phyloP scores from a whole-genome alignment of 768 basidiomycete genomes.

The Heimioporus sp. region DNA sequence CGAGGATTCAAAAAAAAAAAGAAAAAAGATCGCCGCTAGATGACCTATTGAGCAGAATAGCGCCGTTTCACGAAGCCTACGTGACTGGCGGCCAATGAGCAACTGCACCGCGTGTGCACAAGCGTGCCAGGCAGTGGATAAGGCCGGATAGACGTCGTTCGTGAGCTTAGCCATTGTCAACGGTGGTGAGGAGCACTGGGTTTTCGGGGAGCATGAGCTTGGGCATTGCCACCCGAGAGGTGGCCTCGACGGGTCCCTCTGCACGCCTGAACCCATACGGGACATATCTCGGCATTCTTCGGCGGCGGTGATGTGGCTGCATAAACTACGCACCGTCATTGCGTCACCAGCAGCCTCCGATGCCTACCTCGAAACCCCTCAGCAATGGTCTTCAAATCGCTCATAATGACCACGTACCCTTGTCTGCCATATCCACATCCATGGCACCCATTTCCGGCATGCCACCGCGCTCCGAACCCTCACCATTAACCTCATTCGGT shows the following conservation, averaged over 20 bases:
- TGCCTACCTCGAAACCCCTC: constrained; percentile 1
- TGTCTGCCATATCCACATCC: neutral
- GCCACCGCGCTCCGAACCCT: neutral
- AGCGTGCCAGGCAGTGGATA: no score
- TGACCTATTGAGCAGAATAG: no score
- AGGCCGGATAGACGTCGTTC: no score
- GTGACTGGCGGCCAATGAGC: no score
- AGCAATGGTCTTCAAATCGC: neutral
- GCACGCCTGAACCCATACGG: neutral
- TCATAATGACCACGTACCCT: constrained; percentile 11
- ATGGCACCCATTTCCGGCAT: neutral
- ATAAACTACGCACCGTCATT: constrained; percentile 7
- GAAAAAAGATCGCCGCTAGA: no score
- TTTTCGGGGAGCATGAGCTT: constrained; percentile 20
- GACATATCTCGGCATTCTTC: neutral
- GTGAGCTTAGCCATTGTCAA: neutral
- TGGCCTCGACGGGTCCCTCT: neutral
- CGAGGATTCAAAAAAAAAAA: no score
- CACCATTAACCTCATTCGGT: neutral
- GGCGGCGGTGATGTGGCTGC: neutral
- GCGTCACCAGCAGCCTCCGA: neutral
- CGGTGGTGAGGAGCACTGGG: neutral
- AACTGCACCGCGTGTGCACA: no score
- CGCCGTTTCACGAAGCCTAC: no score
- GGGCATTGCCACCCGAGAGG: neutral